Evolutionary conservation across 176 grass and related monocot genomes (phyloP).

Genomic region (Tillandsia leiboldiana): DNA sequence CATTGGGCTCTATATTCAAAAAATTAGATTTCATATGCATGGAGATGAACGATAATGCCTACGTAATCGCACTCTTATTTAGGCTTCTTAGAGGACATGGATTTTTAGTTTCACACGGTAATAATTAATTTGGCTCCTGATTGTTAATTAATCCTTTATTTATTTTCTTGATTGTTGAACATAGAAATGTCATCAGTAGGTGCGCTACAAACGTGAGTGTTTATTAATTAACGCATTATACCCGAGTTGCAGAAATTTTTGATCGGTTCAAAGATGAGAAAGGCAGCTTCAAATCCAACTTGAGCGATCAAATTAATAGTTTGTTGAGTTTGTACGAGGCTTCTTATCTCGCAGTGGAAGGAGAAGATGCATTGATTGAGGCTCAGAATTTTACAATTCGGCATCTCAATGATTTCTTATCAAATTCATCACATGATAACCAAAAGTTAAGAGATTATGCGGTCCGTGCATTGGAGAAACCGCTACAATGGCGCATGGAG

Average conservation of each 20-base stretch:
- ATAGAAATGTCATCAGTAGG: background rate
- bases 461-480: constrained; percentile 4
- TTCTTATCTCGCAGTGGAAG: no score
- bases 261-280: no score
- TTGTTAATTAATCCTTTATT: no score
- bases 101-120: constrained; percentile 21
- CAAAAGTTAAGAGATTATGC: background rate
- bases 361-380: no score
- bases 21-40: no score
- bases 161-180: background rate
- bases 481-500: constrained; percentile 3
- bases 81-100: constrained; percentile 20
- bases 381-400: no score
- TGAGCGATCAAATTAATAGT: no score
- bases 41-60: background rate
- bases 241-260: no score
- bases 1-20: no score
- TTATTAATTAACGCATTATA: background rate
- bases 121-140: background rate
- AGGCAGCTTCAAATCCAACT: no score
- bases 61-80: constrained; percentile 16
- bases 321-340: no score
- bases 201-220: background rate
- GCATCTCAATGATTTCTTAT: no score
- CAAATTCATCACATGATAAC: background rate